Percentiles rank a stretch among this genome's conserved stretches.
Evolutionary conservation across 176 grass and related monocot species (phyloP).

Genomic region (Melocanna baccifera): DNA sequence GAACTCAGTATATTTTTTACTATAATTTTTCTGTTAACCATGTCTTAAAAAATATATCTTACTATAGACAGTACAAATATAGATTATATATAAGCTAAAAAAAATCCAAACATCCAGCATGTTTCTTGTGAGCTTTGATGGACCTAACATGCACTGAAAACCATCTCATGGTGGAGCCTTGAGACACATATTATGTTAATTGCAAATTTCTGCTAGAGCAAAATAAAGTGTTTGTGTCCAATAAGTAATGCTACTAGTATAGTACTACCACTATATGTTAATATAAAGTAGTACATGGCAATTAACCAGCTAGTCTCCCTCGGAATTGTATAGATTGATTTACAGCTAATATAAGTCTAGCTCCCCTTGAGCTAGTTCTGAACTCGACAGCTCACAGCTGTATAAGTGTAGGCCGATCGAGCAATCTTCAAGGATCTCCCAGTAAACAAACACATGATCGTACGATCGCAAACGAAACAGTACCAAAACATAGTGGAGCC

Average conservation of each 20-base stretch:
- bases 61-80: too few species aligned
- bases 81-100: too few species aligned
- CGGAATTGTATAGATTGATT: not conserved
- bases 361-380: not conserved
- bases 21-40: too few species aligned
- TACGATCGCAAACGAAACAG: not conserved
- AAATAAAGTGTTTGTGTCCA: not conserved
- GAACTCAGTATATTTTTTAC: too few species aligned
- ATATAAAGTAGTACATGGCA: not conserved
- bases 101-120: not conserved
- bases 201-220: not conserved
- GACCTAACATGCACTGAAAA: conserved; percentile 11
- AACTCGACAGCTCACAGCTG: not conserved
- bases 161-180: not conserved
- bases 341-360: not conserved
- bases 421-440: not conserved
- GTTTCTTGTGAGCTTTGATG: not conserved
- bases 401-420: not conserved
- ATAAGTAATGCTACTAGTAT: not conserved
- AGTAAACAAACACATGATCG: not conserved
- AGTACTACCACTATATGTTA: not conserved
- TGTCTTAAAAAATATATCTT: too few species aligned
- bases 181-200: not conserved
- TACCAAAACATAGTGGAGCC: not conserved
- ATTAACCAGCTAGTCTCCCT: not conserved